Base-by-base conservation (phyloP, 345 rosid species). In the Brassica juncea region DNA sequence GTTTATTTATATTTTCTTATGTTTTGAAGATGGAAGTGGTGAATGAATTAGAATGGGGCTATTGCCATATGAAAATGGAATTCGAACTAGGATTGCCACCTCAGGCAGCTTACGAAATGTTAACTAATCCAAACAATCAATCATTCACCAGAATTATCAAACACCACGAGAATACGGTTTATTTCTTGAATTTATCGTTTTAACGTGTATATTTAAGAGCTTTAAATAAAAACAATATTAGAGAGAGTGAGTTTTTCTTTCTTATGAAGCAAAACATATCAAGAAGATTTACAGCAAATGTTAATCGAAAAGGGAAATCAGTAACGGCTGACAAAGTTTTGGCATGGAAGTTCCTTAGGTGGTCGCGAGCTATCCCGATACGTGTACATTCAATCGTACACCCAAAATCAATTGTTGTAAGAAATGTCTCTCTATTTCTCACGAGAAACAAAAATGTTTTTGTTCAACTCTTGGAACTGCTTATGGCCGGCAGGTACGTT, bases 301-400 rank as follows among this genome's bases (percentile, higher is more conserved):
- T 1, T 6, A 34, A 34, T 5, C 6, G 39, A 34, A 63, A 64
- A 27, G 82, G 91, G 68, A 93, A 89, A 76, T 83, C 86, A 61
- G 94, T 91, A 34, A 92, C 89, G 49, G 31, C 86, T 28, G 91
- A 91, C 75, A 95, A 91, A 81, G 88, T 90, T 34, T 90, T 95
- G 60, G 8, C 86, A 21, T 93, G 93, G 97, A 93, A 84, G 82
- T 89, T 91, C 39, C 92, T 89, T 21, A 89, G 88, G 87, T 89
- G 89, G 89, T 89, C 98, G 1, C 87, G 92, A 73, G 79, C 88
- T 11, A 86, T 93, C 70, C 86, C 90, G 2, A 91, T 93, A 61
- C 86, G 84, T 78, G 86, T 91, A 71, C 62, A 82, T 55, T 91
- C 84, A 21, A 91, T 88, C 73, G 91, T 91, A 76, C 84, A 88